Percentiles rank a stretch among this genome's conserved stretches.
phyloP scores from a whole-genome alignment of 2,329 filamentous ascomycete genomes.

The Alternaria conjuncta region DNA sequence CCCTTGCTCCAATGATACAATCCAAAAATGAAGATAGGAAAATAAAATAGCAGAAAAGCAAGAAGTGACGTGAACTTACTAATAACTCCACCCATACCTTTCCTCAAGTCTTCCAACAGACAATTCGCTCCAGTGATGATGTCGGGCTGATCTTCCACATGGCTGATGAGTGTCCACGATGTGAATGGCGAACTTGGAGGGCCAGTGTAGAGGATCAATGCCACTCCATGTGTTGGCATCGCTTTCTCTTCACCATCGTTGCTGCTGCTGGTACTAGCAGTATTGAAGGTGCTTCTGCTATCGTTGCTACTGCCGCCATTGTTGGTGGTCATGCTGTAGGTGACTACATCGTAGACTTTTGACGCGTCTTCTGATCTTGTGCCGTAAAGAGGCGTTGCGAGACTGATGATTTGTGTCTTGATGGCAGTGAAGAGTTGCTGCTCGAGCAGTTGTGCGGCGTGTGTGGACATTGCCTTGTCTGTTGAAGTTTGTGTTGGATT shows the following conservation, averaged over 20 bases:
- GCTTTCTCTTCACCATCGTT: not conserved
- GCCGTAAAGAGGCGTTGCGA: not conserved
- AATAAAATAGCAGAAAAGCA: too few species aligned
- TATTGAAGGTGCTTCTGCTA: not conserved
- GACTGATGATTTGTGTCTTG: not conserved
- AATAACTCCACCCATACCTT: not conserved
- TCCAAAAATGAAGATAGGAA: not conserved
- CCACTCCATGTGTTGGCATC: not conserved
- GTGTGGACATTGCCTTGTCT: not conserved
- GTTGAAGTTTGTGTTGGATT: not conserved
- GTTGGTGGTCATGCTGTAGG: not conserved
- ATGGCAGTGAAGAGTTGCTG: not conserved
- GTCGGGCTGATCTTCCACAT: not conserved
- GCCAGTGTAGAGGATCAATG: not conserved
- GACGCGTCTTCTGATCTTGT: not conserved
- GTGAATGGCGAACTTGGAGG: not conserved
- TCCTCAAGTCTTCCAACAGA: not conserved
- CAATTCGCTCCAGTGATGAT: not conserved
- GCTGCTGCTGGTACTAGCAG: not conserved
- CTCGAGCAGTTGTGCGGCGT: not conserved
- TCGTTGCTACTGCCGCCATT: not conserved
- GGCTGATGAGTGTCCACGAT: not conserved
- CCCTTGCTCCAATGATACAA: not conserved
- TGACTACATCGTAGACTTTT: not conserved
- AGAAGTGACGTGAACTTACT: not conserved